Conservation (phyloP, 805 yeast genomes). For the Yarrowia sp. region DNA sequence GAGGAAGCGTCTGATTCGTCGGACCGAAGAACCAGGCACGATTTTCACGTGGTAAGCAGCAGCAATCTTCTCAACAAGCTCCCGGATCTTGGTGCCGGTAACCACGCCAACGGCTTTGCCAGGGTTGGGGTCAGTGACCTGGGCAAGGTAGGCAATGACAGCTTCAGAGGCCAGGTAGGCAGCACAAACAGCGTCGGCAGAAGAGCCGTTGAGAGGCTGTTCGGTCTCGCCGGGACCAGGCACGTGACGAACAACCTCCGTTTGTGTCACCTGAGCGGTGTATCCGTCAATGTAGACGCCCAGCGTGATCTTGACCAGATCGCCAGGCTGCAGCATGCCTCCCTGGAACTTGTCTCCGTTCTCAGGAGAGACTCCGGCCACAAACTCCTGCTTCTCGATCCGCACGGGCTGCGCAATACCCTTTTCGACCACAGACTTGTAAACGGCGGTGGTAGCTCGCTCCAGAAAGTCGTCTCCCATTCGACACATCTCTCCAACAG, state of each 20-base stretch:
- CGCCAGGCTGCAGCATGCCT: conserved; percentile 71
- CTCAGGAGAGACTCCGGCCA: conserved; percentile 86
- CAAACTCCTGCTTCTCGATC: conserved; percentile 81
- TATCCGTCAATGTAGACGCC: conserved; percentile 97
- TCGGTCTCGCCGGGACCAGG: conserved; percentile 57
- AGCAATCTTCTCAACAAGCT: conserved; percentile 87
- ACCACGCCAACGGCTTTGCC: conserved; percentile 50
- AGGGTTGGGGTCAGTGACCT: conserved; percentile 65
- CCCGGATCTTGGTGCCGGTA: conserved; percentile 73
- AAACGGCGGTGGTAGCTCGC: conserved; percentile 64
- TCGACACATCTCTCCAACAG: conserved; percentile 70
- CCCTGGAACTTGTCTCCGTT: conserved; percentile 50
- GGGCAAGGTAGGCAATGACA: conserved; percentile 75
- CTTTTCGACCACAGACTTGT: conserved; percentile 67
- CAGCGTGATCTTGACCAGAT: conserved; percentile 79
- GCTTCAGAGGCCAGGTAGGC: conserved; percentile 89
- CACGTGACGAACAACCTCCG: conserved; percentile 70
- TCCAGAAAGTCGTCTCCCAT: conserved; percentile 79
- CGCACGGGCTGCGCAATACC: conserved; percentile 94
- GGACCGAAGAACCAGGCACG: conserved; percentile 90
- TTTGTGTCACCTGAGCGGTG: conserved; percentile 85
- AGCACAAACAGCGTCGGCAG: conserved; percentile 91
- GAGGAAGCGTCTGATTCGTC: conserved; percentile 89
- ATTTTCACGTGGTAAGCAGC: conserved; percentile 79
- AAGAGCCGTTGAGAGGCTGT: conserved; percentile 82